Evolutionary conservation across 345 rosid genomes (phyloP).

Genomic region (Populus ilicifolia): DNA sequence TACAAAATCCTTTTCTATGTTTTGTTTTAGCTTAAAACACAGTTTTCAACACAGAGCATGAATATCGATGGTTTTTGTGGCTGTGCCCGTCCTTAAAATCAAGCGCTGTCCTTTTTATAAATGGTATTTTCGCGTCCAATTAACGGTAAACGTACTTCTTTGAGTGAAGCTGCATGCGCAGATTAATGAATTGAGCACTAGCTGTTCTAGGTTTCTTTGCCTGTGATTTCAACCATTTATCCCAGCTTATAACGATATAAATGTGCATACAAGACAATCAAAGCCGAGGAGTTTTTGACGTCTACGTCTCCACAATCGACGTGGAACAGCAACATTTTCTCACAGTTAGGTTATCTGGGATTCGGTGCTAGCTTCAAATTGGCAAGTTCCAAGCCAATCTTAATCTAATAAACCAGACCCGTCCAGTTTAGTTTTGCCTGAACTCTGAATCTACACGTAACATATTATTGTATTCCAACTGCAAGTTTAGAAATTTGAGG

Average conservation of each 20-base stretch:
- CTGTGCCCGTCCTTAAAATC: too few species aligned
- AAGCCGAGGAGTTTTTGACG: not conserved
- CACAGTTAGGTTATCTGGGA: not conserved
- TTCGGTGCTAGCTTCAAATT: not conserved
- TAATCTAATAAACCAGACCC: not conserved
- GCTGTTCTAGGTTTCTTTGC: constrained; percentile 9
- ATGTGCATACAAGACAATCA: not conserved
- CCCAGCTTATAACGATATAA: not conserved
- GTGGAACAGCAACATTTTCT: constrained; percentile 15
- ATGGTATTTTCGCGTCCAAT: constrained; percentile 2
- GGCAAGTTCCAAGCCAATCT: not conserved
- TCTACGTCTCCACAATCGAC: not conserved
- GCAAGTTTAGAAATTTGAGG: not conserved
- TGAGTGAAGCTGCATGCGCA: not conserved
- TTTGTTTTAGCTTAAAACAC: too few species aligned
- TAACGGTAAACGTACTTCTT: not conserved
- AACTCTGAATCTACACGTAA: not conserved
- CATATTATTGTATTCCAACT: not conserved
- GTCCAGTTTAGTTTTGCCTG: not conserved
- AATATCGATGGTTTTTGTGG: too few species aligned
- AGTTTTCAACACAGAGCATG: too few species aligned
- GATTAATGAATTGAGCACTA: not conserved
- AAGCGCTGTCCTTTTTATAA: not conserved
- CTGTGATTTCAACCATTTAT: not conserved
- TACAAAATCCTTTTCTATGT: too few species aligned